Evolutionary conservation across 164 flowering plant species (phyloP).

Genomic region (Taxillus chinensis): DNA sequence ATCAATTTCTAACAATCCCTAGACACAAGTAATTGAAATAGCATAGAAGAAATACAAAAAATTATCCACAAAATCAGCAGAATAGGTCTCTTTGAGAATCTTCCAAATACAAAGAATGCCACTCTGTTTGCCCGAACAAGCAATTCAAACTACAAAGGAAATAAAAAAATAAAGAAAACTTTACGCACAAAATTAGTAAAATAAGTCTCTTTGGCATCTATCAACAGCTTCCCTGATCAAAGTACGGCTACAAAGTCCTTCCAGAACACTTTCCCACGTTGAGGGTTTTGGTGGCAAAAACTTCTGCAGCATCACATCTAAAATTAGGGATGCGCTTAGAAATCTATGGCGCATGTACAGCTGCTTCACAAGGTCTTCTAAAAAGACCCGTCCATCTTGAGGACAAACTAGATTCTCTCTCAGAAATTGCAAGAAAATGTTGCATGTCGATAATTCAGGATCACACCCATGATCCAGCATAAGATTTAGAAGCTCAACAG

Average conservation of each 20-base stretch:
- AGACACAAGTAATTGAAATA: too few relatives aligned
- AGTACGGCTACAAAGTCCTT: slow-evolving; percentile 43
- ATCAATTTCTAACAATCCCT: too few relatives aligned
- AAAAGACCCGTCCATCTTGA: slow-evolving; percentile 53
- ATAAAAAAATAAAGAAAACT: too few relatives aligned
- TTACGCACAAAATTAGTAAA: slow-evolving; percentile 20
- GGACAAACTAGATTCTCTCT: slow-evolving; percentile 42
- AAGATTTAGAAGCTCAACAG: slow-evolving; percentile 50
- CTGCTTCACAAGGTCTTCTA: slow-evolving; percentile 64
- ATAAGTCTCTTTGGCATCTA: slow-evolving; percentile 40
- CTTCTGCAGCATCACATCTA: slow-evolving; percentile 71
- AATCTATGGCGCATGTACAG: slow-evolving; percentile 40
- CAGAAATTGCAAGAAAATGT: slow-evolving; percentile 49
- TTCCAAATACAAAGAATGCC: too few relatives aligned
- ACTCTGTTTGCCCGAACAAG: too few relatives aligned
- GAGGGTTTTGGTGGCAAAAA: slow-evolving; percentile 44
- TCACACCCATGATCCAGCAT: slow-evolving; percentile 73
- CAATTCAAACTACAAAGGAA: too few relatives aligned
- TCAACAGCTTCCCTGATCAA: slow-evolving; percentile 40
- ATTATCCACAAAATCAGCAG: too few relatives aligned
- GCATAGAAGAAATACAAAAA: too few relatives aligned
- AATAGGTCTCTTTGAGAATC: too few relatives aligned
- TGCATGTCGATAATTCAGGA: slow-evolving; percentile 64
- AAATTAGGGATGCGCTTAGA: slow-evolving; percentile 43
- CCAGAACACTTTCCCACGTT: slow-evolving; percentile 53